Evolutionary conservation across 1,284 basidiomycete species (phyloP), one percentile per base, ranked within the genome.

Genomic region (Porogramme epimiltina): DNA sequence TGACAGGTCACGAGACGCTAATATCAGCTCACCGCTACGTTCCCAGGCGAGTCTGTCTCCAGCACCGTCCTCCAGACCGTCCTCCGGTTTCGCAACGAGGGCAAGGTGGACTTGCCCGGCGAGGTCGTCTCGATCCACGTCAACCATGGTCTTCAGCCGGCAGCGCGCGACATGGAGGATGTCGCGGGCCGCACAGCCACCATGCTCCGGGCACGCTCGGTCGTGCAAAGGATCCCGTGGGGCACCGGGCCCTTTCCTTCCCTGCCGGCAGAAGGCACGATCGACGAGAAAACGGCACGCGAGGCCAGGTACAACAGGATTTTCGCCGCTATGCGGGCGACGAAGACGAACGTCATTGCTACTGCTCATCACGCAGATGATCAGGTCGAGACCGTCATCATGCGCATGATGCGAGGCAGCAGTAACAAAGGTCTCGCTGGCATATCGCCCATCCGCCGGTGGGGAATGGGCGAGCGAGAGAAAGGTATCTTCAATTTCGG

Each of bases 351-450:
- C 18, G 65, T 75, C 13, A 64, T 90, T 48, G 85, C 85, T 1
- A 77, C 85, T 44, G 89, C 79, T 0, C 89, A 92, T 59, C 89
- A 92, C 61, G 77, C 78, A 3, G 89, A 92, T 62, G 89, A 92
- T 62, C 89, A 91, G 62, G 77, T 90, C 8, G 89, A 92, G 66
- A 92, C 89, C 0, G 76, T 81, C 22, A 69, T 92, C 40, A 84
- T 91, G 76, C 81, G 90, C 8, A 64, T 87, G 18, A 73, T 77
- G 5, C 78, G 69, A 55, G 82, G 84, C 0, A 84, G 80, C 16
- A 73, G 80, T 5, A 61, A 68, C 37, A 51, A 77, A 15, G 87
- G 86, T 0, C 75, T 82, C 1, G 79, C 78, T 18, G 89, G 85
- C 2, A 92, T 91, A 85, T 73, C 77, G 36, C 70, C 70, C 2